A percentile compares a stretch with the other conserved stretches of the same genome.
Conservation (phyloP, 345 rosid genomes). For the Firmiana major region DNA sequence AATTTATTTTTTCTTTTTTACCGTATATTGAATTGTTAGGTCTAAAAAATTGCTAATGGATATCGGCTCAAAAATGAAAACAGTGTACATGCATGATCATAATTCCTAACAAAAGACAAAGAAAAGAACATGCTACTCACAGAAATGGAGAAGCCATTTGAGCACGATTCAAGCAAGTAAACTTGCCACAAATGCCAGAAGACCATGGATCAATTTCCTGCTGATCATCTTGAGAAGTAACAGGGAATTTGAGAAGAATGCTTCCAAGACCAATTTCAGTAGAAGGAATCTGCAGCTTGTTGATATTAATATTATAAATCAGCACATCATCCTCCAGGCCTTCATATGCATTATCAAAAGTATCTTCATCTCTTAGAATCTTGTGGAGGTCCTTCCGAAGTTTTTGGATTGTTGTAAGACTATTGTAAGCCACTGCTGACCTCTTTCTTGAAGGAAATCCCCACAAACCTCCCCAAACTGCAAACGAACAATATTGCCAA, state of each 20-base stretch:
- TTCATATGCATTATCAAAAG: background rate
- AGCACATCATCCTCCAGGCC: slow-evolving; percentile 28
- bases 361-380: slow-evolving; percentile 1
- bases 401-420: slow-evolving; percentile 16
- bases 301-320: slow-evolving; percentile 17
- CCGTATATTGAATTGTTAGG: too few species aligned
- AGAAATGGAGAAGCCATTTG: background rate
- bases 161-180: background rate
- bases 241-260: slow-evolving; percentile 22
- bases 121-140: background rate
- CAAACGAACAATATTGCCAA: background rate
- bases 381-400: slow-evolving; percentile 29
- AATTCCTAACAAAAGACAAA: background rate
- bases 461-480: slow-evolving; percentile 4
- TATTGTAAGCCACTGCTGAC: background rate
- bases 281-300: background rate
- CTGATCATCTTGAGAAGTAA: background rate
- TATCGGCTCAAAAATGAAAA: too few species aligned
- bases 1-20: too few species aligned
- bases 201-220: slow-evolving; percentile 1
- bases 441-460: slow-evolving; percentile 20
- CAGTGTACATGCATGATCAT: too few species aligned
- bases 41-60: too few species aligned
- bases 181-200: background rate
- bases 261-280: slow-evolving; percentile 37